phyloP scores from a whole-genome alignment of 192 early-diverging fungal species.

The Backusella luteola region DNA sequence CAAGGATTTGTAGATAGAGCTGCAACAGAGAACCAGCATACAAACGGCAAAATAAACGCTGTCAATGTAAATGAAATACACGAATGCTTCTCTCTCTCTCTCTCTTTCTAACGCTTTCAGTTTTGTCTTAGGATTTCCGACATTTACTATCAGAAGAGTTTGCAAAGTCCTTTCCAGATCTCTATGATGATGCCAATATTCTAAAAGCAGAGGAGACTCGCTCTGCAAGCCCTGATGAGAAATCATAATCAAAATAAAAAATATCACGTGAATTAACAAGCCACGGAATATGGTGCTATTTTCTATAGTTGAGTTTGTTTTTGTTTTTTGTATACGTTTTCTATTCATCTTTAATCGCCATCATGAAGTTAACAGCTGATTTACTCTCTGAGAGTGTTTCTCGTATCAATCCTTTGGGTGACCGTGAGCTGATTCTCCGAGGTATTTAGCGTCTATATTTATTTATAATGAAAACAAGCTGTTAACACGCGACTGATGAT shows the following conservation, averaged over 20 bases:
- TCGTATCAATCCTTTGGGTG: constrained; percentile 84
- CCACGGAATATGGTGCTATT: neutral
- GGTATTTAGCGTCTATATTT: constrained; percentile 46
- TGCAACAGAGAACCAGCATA: constrained; percentile 54
- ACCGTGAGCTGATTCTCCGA: constrained; percentile 88
- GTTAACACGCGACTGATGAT: constrained; percentile 7
- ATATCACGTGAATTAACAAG: constrained; percentile 1
- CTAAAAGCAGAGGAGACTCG: neutral
- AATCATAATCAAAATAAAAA: constrained; percentile 3
- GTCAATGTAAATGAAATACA: constrained; percentile 37
- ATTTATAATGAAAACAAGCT: neutral
- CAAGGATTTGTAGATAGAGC: constrained; percentile 49
- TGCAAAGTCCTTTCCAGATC: constrained; percentile 35
- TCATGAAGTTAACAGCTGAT: constrained; percentile 78
- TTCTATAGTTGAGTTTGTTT: neutral
- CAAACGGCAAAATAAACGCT: constrained; percentile 52
- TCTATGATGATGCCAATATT: constrained; percentile 19
- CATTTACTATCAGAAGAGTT: constrained; percentile 29
- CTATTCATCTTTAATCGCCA: constrained; percentile 7
- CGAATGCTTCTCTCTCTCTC: neutral
- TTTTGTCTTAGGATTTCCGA: constrained; percentile 23
- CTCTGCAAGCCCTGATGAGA: constrained; percentile 2
- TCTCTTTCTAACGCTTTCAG: neutral
- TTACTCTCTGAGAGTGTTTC: constrained; percentile 63
- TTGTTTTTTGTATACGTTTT: neutral